Evolutionary conservation across 2,329 filamentous ascomycete species (phyloP), one percentile per base, ranked within the genome.

Genomic region (Trichophyton schoenleinii): DNA sequence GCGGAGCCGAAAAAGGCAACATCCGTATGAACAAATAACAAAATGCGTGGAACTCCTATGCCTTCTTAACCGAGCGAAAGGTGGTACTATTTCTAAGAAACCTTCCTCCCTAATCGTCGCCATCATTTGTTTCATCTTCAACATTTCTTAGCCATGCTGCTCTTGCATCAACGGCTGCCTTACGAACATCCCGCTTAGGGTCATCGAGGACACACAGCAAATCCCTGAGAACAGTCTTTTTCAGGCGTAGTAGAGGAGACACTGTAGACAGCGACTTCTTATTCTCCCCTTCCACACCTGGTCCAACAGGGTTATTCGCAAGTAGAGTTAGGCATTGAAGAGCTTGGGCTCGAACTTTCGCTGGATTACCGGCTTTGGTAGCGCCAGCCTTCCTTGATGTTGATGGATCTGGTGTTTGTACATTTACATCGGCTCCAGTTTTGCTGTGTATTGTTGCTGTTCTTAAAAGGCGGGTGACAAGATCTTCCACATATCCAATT

Each of bases 161-260:
- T 59, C 83, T 72, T 64, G 83, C 84, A 73, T 79, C 80, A 28
- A 86, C 83, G 13, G 83, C 84, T 62, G 83, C 82, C 64, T 81
- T 80, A 48, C 85, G 77, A 8, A 87, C 85, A 68, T 79, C 78
- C 64, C 85, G 75, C 73, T 83, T 86, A 36, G 75, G 75, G 71
- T 87, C 85, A 73, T 87, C 85, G 64, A 87, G 68, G 28, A 81
- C 79, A 15, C 67, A 70, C 52, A 77, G 74, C 67, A 87, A 70
- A 22, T 78, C 76, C 67, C 80, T 80, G 57, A 85, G 74, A 7
- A 87, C 83, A 57, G 80, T 76, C 57, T 74, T 75, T 66, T 83
- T 79, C 62, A 82, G 81, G 7, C 81, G 79, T 18, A 87, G 68
- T 6, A 87, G 74, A 1, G 78, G 76, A 59, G 74, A 75, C 2